Conservation (phyloP, 2,329 filamentous ascomycete species). For the Neoascochyta sp. region DNA sequence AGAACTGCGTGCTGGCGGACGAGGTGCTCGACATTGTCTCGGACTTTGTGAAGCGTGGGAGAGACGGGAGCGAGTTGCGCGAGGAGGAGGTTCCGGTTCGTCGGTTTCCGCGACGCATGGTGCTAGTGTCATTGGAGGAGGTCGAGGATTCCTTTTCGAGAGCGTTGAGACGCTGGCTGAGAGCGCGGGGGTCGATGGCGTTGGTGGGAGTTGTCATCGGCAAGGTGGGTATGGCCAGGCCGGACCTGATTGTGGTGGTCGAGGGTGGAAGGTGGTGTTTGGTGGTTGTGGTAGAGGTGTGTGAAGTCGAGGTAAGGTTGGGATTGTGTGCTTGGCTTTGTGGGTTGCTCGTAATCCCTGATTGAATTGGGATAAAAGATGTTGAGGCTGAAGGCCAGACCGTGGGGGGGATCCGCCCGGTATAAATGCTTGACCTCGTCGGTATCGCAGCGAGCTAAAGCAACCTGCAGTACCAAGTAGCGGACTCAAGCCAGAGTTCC, state of each 20-base stretch:
- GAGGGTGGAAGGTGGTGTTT: conserved; percentile 4
- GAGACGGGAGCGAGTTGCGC: conserved; percentile 27
- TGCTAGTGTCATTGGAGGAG: conserved; percentile 11
- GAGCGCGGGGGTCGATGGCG: conserved; percentile 25
- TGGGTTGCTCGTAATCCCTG: too few relatives aligned
- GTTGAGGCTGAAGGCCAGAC: too few relatives aligned
- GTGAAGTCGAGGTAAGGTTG: conserved; percentile 1
- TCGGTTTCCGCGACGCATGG: conserved; percentile 18
- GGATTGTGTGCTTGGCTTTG: too few relatives aligned
- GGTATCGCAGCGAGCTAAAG: too few relatives aligned
- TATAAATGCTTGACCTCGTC: too few relatives aligned
- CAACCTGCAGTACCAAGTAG: too few relatives aligned
- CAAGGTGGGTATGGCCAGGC: conserved; percentile 8
- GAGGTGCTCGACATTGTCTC: conserved; percentile 25
- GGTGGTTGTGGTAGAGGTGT: not conserved
- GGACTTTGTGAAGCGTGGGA: conserved; percentile 23
- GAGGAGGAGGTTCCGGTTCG: too few relatives aligned
- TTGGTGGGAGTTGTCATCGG: conserved; percentile 31
- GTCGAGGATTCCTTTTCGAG: conserved; percentile 10
- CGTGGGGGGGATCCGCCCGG: too few relatives aligned
- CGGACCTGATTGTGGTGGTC: conserved; percentile 2
- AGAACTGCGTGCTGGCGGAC: conserved; percentile 11
- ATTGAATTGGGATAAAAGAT: too few relatives aligned
- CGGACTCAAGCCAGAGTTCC: too few relatives aligned
- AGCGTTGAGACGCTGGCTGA: conserved; percentile 18